Percentiles rank a stretch among this genome's conserved stretches.
phyloP scores from a whole-genome alignment of 768 basidiomycete species.

The Psilocybe cubensis region DNA sequence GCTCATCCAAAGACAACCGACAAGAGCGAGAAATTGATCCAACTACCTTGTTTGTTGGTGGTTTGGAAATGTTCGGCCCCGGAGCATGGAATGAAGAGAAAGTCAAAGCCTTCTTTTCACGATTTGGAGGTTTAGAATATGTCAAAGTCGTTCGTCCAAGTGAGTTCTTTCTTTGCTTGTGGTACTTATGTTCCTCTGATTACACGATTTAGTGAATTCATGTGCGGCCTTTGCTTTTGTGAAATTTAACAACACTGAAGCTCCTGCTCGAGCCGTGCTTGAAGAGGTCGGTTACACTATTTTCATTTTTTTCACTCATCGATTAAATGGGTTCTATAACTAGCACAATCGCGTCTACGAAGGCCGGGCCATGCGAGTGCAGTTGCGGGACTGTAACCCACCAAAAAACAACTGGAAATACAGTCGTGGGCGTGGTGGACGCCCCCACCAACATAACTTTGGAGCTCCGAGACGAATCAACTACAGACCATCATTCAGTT shows the following conservation, averaged over 20 bases:
- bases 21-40: constrained; percentile 59
- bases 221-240: constrained; percentile 81
- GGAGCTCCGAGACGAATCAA: constrained; percentile 29
- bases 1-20: constrained; percentile 20
- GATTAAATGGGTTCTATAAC: constrained; percentile 7
- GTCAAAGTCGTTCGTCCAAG: constrained; percentile 70
- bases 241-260: constrained; percentile 64
- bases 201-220: constrained; percentile 50
- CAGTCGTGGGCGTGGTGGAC: constrained; percentile 49
- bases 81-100: constrained; percentile 72
- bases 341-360: constrained; percentile 74
- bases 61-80: constrained; percentile 66
- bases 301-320: not conserved
- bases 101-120: constrained; percentile 59
- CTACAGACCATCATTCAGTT: constrained; percentile 14
- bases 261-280: constrained; percentile 66
- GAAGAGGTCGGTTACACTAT: constrained; percentile 57
- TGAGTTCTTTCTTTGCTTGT: constrained; percentile 31
- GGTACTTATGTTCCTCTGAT: not conserved
- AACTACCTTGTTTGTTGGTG: constrained; percentile 76
- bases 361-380: constrained; percentile 76
- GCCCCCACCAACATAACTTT: constrained; percentile 32
- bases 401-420: constrained; percentile 52
- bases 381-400: constrained; percentile 71
- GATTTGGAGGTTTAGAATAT: constrained; percentile 66